Conservation (phyloP, 1,284 basidiomycete genomes). For the Cryptococcus jaspeensis region DNA sequence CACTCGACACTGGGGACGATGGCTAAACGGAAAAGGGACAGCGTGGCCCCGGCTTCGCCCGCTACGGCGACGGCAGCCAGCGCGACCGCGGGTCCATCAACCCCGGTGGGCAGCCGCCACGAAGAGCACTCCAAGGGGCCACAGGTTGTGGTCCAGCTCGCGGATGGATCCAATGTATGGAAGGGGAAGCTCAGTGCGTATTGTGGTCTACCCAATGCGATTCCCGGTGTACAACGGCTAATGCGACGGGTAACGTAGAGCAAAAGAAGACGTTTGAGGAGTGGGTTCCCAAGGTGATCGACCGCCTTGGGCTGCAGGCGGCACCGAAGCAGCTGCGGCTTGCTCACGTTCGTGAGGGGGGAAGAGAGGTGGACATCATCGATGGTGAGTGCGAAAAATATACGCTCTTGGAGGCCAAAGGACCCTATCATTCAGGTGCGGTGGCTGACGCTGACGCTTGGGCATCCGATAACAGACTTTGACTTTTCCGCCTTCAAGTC, state of each 20-base stretch:
- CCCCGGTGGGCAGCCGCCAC: not conserved
- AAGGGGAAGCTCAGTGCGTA: conserved; percentile 10
- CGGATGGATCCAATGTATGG: conserved; percentile 10
- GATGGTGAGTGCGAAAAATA: conserved; percentile 28
- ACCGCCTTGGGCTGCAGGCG: conserved; percentile 7
- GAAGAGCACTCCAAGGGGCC: not conserved
- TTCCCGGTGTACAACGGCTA: not conserved
- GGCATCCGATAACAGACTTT: conserved; percentile 19
- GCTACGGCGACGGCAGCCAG: not conserved
- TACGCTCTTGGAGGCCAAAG: not conserved
- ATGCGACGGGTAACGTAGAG: not conserved
- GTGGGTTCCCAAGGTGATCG: conserved; percentile 3
- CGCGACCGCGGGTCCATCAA: not conserved
- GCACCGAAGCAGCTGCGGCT: conserved; percentile 15
- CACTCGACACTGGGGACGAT: not conserved
- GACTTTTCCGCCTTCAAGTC: conserved; percentile 31
- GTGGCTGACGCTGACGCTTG: not conserved
- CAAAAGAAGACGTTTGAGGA: conserved; percentile 2
- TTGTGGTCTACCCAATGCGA: not conserved
- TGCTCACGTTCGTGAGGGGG: conserved; percentile 31
- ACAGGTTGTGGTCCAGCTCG: conserved; percentile 8
- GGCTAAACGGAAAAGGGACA: conserved; percentile 9
- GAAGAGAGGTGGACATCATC: conserved; percentile 29
- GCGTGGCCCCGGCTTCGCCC: not conserved
- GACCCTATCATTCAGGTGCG: no score